Evolutionary conservation across 352 stramenopile genomes (phyloP), one percentile per base, ranked within the genome.

Genomic region (Elongisporangium undulatum): DNA sequence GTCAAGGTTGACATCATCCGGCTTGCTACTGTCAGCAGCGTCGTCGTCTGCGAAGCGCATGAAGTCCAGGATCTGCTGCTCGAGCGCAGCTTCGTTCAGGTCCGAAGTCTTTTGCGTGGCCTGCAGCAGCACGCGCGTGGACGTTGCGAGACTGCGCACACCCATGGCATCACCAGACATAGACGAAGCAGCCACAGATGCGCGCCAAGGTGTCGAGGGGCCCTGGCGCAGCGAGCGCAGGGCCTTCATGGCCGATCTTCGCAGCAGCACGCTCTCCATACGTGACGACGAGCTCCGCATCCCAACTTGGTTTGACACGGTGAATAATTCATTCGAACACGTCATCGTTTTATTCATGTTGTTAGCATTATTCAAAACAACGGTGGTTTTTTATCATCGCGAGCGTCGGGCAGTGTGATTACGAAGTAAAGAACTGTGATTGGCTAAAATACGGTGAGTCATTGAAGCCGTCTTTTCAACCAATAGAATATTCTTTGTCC

Each of bases 21-120:
- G 21, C 6, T n/a, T 26, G 13, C 24, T 23, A 45, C 34, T 29
- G 0, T 56, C 34, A 2, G 52, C 10, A 38, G 68, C 56, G 2
- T 75, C 59, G 0, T 72, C 64, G 52, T 78, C 74, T 9, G 68
- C 72, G 7, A 82, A 61, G 58, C 71, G 62, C 68, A 88, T 81
- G 58, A 82, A 86, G 59, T 90, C 81, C 49, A 89, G 51, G 69
- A 90, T 79, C 53, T 90, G 81, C 72, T 90, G 81, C 58, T 75
- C 76, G 38, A 90, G 62, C 51, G 76, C 70, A 22, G 76, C 63
- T 53, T 90, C 81, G 22, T 68, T 84, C 50, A 71, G 67, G 23
- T 90, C 80, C 39, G 65, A 55, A 10, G 56, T 61, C 41, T 61
- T 74, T 51, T 68, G 56, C 29, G 19, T 52, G 49, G 59, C 51